Percentiles rank a stretch among this genome's conserved stretches.
Evolutionary conservation across 208 protist genomes (phyloP).

Genomic region (Leishmania amazonensis): DNA sequence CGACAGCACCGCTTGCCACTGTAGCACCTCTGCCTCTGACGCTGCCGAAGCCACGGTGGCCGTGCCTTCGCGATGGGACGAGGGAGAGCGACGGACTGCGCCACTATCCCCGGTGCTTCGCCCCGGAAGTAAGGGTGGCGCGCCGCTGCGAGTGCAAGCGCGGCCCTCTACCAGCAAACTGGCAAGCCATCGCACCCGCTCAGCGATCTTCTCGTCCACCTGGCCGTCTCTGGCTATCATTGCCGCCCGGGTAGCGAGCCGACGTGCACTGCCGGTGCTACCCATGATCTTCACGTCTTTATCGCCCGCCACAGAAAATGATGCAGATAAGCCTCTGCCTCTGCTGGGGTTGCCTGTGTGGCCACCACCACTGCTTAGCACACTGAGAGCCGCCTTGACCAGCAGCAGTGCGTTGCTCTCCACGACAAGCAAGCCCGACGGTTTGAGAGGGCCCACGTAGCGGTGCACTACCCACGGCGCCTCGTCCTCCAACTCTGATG

Average conservation of each 20-base stretch:
- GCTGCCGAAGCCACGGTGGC: neutral
- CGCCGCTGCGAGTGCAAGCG: neutral
- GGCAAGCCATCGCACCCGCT: slow-evolving; percentile 23
- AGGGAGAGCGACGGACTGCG: neutral
- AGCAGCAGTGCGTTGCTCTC: slow-evolving; percentile 24
- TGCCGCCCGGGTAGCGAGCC: slow-evolving; percentile 24
- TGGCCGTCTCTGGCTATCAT: slow-evolving; percentile 26
- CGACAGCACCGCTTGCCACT: slow-evolving; percentile 22
- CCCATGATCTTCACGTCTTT: neutral
- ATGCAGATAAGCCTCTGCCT: neutral
- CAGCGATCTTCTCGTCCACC: slow-evolving; percentile 14
- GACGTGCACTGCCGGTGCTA: slow-evolving; percentile 12
- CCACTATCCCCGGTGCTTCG: neutral
- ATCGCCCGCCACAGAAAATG: neutral
- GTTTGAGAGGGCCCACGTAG: slow-evolving; percentile 11
- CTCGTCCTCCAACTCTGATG: neutral
- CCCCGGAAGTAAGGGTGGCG: neutral
- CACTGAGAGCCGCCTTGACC: slow-evolving; percentile 24
- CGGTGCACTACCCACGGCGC: neutral
- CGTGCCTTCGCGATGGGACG: neutral
- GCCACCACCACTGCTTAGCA: neutral
- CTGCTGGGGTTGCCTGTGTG: neutral
- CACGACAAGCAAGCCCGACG: slow-evolving; percentile 19
- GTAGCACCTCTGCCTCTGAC: slow-evolving; percentile 1
- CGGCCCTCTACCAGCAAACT: slow-evolving; percentile 28